Base-by-base conservation (phyloP, 257 asterid genomes). In the Datura wrightii region DNA sequence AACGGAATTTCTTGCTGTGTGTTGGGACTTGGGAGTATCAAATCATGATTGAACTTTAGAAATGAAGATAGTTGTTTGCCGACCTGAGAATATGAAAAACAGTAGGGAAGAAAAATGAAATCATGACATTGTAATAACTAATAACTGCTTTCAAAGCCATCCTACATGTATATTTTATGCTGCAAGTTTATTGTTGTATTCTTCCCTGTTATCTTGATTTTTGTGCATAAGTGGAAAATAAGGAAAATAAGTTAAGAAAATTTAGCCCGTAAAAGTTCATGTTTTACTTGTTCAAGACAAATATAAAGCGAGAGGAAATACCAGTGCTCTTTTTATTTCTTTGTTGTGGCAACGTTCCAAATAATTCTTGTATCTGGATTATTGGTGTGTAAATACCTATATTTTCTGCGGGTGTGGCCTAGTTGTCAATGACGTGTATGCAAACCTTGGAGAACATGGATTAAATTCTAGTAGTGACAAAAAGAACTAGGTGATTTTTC, bases 11-110 rank as follows among this genome's bases (percentile, higher is more conserved):
- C 18, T 46, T 72, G 19, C 58, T 72, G 41, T 72, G 19, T 72
- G 55, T 72, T 72, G 80, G 56, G 55, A 71, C 13, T 72, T 72
- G 80, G 41, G 18, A 42, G 79, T 42, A 46, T 13, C 58, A 72
- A 3, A 5, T n/a, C 58, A 3, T 72, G n/a, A 72, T 46, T 19
- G 58, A 46, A 46, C 58, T 72, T 44, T 46, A 72, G 58, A 46
- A 72, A 24, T 72, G 56, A 19, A 10, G 80, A 46, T 44, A 46
- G 55, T 19, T n/a, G 80, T 46, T 72, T 46, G 80, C 55, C 6
- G 59, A 58, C 41, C 19, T 19, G 8, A 72, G 37, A 46, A 46
- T 72, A 10, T 72, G 16, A 46, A 46, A 72, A 46, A 1, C 18
- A 19, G n/a, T 19, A n/a, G 58, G 80, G 39, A 2, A 71, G 4